Evolutionary conservation across 164 flowering plant genomes (phyloP), one percentile per base, ranked within the genome.

Genomic region (Warburgia ugandensis): DNA sequence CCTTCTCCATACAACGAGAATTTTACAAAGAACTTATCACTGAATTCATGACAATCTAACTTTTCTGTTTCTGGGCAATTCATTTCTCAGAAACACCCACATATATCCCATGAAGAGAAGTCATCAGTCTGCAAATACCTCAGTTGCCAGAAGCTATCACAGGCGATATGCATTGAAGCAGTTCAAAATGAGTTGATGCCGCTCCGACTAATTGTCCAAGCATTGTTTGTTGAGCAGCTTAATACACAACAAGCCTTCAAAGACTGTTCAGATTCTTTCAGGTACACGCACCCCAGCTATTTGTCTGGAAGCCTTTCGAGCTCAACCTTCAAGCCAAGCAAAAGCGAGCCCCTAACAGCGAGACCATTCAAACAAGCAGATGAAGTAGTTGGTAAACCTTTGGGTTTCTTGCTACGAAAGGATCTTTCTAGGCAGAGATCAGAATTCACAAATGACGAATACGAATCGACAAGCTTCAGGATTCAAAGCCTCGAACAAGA

Each of bases 171-270:
- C 69, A 70, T 86, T 21, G 83, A 90, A 47, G 95, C 92, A 5
- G 95, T 90, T 65, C 94, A 84, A 60, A 90, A 90, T 52, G 91
- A 86, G 53, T 14, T 78, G 66, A 91, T 91, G 97, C 97, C 97
- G 0, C 73, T 91, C 31, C 84, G 96, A 27, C 52, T 86, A 48
- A 84, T 91, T 16, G 83, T 86, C 56, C 95, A 86, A 67, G 97
- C 97, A 11, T 80, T 91, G 3, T 83, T 86, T 61, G 67, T 79
- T 53, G 95, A 86, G 59, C 97, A 86, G 65, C 64, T 79, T 25
- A 82, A 75, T 70, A 86, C 91, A 16, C 97, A 86, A 38, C 78
- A 75, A 62, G 89, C 81, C n/a, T 79, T 86, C 71, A 82, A 65
- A 56, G 89, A 90, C 49, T 90, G 94, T 65, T 80, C 97, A 1